These are phyloP conservation scores for Nannochloris sp. DNA, from an alignment of 139 green algal genomes.

Conservation along the genomic window DNA sequence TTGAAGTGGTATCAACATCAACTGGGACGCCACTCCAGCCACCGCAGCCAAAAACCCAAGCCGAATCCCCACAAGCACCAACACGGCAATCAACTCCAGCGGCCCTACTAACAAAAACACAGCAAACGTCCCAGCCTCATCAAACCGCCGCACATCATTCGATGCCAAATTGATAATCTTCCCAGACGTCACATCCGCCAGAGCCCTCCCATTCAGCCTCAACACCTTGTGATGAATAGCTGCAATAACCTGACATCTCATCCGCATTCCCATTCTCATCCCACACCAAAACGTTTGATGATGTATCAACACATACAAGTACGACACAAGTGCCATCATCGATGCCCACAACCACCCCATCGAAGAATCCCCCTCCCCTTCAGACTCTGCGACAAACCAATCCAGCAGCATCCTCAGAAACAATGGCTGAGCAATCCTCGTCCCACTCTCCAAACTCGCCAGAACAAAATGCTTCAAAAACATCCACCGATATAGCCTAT, in stretches of 20 bases:
- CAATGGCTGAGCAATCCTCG: constrained; percentile 48
- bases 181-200: constrained; percentile 38
- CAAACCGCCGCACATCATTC: constrained; percentile 68
- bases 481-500: constrained; percentile 32
- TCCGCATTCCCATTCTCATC: constrained; percentile 40
- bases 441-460: constrained; percentile 39
- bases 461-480: constrained; percentile 41
- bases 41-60: constrained; percentile 57
- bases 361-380: not conserved
- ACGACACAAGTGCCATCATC: constrained; percentile 36
- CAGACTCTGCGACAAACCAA: constrained; percentile 35
- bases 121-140: constrained; percentile 60
- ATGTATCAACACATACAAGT: constrained; percentile 52
- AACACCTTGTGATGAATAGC: constrained; percentile 49
- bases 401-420: constrained; percentile 57
- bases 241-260: constrained; percentile 44
- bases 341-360: constrained; percentile 63
- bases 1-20: constrained; percentile 64
- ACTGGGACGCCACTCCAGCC: constrained; percentile 43
- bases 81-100: constrained; percentile 58
- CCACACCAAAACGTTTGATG: constrained; percentile 70
- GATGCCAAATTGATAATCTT: constrained; percentile 40
- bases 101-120: constrained; percentile 39
- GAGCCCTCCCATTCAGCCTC: constrained; percentile 56
- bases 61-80: constrained; percentile 55